A percentile compares a stretch with the other conserved stretches of the same genome.
Conservation (phyloP, 2,329 filamentous ascomycete species). For the Aureobasidium zeae region DNA sequence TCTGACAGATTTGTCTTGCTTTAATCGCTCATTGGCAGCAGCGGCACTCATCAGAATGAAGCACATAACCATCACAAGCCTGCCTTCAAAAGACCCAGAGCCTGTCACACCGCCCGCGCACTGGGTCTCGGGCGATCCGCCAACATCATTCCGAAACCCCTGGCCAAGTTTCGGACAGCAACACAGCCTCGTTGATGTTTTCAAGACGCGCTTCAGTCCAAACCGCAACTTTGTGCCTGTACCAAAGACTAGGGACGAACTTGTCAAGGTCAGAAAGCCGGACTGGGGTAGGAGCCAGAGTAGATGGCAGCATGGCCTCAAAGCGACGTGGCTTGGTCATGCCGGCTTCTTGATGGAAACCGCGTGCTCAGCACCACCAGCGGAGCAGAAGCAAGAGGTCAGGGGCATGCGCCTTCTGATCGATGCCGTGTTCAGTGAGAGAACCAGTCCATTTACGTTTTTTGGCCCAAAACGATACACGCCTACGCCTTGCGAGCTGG, state of each 20-base stretch:
- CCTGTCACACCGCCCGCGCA: conserved; percentile 25
- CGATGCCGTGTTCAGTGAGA: conserved; percentile 45
- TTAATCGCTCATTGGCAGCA: too few species aligned
- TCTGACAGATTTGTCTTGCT: too few species aligned
- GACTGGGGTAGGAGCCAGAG: conserved; percentile 28
- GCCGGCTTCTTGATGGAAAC: conserved; percentile 42
- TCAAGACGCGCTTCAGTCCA: conserved; percentile 32
- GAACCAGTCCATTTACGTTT: conserved; percentile 39
- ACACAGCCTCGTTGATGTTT: conserved; percentile 21
- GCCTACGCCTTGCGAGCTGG: conserved; percentile 40
- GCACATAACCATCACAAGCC: not conserved
- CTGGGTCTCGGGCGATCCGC: conserved; percentile 36
- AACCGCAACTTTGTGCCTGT: conserved; percentile 40
- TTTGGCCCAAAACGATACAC: conserved; percentile 45
- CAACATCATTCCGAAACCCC: conserved; percentile 40
- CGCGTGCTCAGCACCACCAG: conserved; percentile 7
- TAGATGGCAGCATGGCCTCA: conserved; percentile 26
- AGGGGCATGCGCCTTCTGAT: conserved; percentile 41
- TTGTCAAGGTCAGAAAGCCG: conserved; percentile 36
- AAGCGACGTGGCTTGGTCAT: conserved; percentile 45
- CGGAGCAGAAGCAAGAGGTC: conserved; percentile 15
- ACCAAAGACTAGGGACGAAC: conserved; percentile 31
- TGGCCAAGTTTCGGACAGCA: conserved; percentile 36
- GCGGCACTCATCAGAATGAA: not conserved
- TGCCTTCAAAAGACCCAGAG: not conserved